A percentile compares a stretch with the other conserved stretches of the same genome.
phyloP scores from a whole-genome alignment of 75 land plant genomes.

The Sequoiadendron giganteum region DNA sequence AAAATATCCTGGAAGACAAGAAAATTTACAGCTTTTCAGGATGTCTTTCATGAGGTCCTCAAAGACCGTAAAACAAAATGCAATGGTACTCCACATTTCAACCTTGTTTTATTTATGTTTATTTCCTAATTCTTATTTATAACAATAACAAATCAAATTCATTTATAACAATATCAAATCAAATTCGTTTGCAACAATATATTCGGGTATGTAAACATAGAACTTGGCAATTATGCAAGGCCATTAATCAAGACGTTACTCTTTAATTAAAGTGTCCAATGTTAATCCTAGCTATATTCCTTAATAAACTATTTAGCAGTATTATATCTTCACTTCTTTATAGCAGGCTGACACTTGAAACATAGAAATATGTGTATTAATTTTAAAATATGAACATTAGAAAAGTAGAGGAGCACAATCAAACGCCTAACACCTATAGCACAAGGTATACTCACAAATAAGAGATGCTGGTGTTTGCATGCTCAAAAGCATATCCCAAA shows the following conservation, averaged over 20 bases:
- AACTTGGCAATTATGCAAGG: neutral
- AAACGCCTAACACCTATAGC: slow-evolving; percentile 2
- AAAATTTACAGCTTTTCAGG: neutral
- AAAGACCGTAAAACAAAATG: neutral
- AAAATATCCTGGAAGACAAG: neutral
- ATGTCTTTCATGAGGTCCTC: neutral
- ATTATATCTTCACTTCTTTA: neutral
- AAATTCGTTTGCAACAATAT: neutral
- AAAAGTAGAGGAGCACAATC: neutral
- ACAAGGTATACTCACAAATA: slow-evolving; percentile 1
- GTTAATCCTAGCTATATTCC: neutral
- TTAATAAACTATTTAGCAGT: neutral
- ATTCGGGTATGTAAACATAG: neutral
- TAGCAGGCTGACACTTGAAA: neutral
- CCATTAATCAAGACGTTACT: neutral
- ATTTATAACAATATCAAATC: neutral
- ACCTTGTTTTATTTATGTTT: neutral
- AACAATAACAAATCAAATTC: neutral
- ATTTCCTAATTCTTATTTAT: slow-evolving; percentile 4
- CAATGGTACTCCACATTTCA: neutral
- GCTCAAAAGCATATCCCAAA: neutral
- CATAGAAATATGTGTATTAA: neutral
- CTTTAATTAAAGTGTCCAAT: neutral
- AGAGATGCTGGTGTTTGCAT: neutral
- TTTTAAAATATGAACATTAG: neutral